Percentiles rank a stretch among this genome's conserved stretches.
Evolutionary conservation across 1,284 basidiomycete genomes (phyloP).

Genomic region (Sanguinoderma infundibulare): DNA sequence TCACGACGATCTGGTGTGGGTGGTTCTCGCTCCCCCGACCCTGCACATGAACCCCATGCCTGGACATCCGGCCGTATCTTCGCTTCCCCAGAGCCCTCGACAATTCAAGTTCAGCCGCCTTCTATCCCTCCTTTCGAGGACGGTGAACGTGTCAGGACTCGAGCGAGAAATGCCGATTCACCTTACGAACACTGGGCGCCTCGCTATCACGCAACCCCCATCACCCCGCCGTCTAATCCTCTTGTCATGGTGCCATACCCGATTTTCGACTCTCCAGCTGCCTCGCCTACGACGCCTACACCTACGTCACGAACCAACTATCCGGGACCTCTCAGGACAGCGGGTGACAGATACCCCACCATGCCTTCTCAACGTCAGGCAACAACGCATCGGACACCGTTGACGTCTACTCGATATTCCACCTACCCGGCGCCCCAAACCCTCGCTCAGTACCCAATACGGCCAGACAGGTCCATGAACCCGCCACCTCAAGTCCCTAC

Average conservation of each 20-base stretch:
- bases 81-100: background rate
- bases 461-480: background rate
- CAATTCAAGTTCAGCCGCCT: background rate
- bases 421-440: background rate
- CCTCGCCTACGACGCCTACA: background rate
- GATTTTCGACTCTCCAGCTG: background rate
- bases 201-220: background rate
- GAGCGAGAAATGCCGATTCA: background rate
- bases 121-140: background rate
- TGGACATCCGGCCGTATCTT: background rate
- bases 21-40: background rate
- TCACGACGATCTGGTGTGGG: background rate
- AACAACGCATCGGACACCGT: background rate
- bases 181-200: background rate
- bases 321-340: background rate
- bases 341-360: background rate
- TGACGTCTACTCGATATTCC: background rate
- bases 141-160: background rate
- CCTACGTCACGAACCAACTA: background rate
- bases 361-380: background rate
- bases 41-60: background rate
- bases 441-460: background rate
- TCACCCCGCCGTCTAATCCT: background rate
- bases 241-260: background rate
- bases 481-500: background rate